These are phyloP conservation scores for Onygenales sp. DNA, from an alignment of 2,329 filamentous ascomycete genomes.

Conservation along the genomic window DNA sequence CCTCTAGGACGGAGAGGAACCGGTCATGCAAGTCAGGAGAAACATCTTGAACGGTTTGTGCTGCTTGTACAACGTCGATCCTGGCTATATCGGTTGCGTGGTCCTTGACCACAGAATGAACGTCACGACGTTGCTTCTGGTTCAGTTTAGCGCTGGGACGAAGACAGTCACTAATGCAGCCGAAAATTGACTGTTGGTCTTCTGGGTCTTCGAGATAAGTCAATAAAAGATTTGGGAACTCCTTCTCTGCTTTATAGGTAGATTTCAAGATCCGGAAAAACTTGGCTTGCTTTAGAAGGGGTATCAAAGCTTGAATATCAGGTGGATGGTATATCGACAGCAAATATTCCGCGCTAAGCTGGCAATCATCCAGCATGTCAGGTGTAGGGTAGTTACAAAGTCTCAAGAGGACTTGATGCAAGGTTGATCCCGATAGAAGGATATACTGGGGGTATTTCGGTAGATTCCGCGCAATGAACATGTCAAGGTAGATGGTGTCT, in stretches of 20 bases:
- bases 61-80: constrained; percentile 57
- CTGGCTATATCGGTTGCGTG: constrained; percentile 58
- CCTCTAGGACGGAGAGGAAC: constrained; percentile 53
- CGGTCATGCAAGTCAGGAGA: constrained; percentile 57
- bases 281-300: constrained; percentile 65
- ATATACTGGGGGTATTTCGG: constrained; percentile 97
- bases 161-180: constrained; percentile 67
- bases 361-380: constrained; percentile 82
- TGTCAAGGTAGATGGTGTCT: constrained; percentile 91
- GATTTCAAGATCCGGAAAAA: constrained; percentile 91
- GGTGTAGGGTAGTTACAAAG: constrained; percentile 75
- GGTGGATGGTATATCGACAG: constrained; percentile 88
- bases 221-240: constrained; percentile 68
- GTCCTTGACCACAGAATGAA: constrained; percentile 56
- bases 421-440: constrained; percentile 73
- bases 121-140: constrained; percentile 61
- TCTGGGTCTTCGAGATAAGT: constrained; percentile 79
- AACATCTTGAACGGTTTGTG: constrained; percentile 53
- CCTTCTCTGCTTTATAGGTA: constrained; percentile 68
- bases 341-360: constrained; percentile 93
- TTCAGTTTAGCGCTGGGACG: constrained; percentile 53
- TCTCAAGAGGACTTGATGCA: constrained; percentile 70
- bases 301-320: constrained; percentile 65
- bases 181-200: constrained; percentile 66
- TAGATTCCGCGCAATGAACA: constrained; percentile 94